Evolutionary conservation across 108 stramenopile genomes (phyloP), one percentile per base, ranked within the genome.

Genomic region (Cyclotella sp.): DNA sequence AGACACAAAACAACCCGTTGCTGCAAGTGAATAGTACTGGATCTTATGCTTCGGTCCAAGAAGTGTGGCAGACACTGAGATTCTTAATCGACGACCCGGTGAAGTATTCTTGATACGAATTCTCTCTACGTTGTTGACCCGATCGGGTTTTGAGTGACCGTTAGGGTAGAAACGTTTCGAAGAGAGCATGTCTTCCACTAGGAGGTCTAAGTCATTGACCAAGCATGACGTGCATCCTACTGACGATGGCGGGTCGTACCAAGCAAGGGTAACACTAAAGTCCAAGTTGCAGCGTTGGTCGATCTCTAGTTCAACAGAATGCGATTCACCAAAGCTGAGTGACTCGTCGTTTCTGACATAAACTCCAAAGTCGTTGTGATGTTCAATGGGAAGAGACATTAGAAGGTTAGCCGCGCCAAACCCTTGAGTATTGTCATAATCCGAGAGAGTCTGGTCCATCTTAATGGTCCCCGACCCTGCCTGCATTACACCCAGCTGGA

Each of bases 131-230:
- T 74, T 84, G 55, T 84, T 84, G 26, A 46, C 49, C 13, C 41
- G 34, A 42, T 84, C 83, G 7, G 72, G 52, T 9, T 14, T 41
- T 9, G 13, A 16, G 14, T 7, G 18, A 15, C 78, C 78, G 45
- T 84, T 84, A 7, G 83, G 83, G 29, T 78, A 79, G 68, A 62
- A 51, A 16, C 14, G 53, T 19, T 28, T 54, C 1, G 42, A 30
- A 9, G 52, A 30, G 15, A 10, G 18, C 5, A 51, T 69, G 55
- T 75, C 59, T 24, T 62, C 57, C 8, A 79, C 52, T 10, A 41
- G 53, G 18, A 92, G 76, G 70, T 92, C 91, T 27, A 92, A 49
- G 69, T 92, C 89, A 85, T 92, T 88, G 3, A 88, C 60, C 10
- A 90, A 59, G 65, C 88, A 87, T 43, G 68, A 55, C 0, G 70